These are phyloP conservation scores for Ophiostoma novo-ulmi DNA, from an alignment of 2,329 filamentous ascomycete species.

Conservation along the genomic window DNA sequence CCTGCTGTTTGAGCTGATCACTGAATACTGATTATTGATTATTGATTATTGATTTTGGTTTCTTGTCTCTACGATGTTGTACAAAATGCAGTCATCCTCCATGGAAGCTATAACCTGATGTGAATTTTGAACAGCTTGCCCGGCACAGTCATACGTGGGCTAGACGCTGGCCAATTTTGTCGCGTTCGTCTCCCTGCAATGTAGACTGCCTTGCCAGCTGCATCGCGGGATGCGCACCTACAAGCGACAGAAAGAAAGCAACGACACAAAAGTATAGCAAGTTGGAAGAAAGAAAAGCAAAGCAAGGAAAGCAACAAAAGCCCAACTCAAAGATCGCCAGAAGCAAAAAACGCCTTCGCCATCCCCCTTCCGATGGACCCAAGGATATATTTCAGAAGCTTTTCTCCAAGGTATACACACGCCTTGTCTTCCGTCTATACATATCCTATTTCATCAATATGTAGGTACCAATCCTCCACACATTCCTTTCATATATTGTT, in stretches of 20 bases:
- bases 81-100: too few relatives aligned
- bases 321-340: neutral
- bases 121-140: too few relatives aligned
- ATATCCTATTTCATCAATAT: neutral
- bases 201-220: neutral
- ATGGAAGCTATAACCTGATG: too few relatives aligned
- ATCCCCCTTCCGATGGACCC: neutral
- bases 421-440: neutral
- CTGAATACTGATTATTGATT: neutral
- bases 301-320: too few relatives aligned
- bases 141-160: too few relatives aligned
- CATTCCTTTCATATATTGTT: neutral
- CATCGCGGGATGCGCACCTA: neutral
- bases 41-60: neutral
- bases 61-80: neutral
- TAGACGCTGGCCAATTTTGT: too few relatives aligned
- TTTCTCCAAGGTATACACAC: neutral
- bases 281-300: too few relatives aligned
- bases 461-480: neutral
- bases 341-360: neutral
- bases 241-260: neutral
- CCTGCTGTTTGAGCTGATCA: neutral
- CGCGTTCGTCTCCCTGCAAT: neutral
- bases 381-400: neutral
- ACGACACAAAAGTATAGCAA: too few relatives aligned